These are phyloP conservation scores for Phytopythium cucurbitacearum DNA, from an alignment of 352 stramenopile genomes.

Conservation along the genomic window DNA sequence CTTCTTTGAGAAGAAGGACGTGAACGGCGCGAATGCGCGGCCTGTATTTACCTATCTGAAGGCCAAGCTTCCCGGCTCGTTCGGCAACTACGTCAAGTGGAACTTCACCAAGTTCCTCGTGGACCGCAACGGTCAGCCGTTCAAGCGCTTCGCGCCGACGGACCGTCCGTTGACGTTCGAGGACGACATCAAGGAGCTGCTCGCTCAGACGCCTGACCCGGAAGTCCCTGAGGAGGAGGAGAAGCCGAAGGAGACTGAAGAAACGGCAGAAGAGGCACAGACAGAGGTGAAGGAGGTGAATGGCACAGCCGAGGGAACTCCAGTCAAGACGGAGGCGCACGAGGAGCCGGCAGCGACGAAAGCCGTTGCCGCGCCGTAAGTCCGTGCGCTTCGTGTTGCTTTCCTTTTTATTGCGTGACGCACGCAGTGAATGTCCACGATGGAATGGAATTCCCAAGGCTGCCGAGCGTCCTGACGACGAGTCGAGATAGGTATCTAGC, in stretches of 20 bases:
- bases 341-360: slow-evolving; percentile 15
- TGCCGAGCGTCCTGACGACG: slow-evolving; percentile 1
- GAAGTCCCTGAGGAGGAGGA: slow-evolving; percentile 19
- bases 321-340: slow-evolving; percentile 9
- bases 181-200: slow-evolving; percentile 28
- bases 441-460: slow-evolving; percentile 16
- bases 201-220: slow-evolving; percentile 23
- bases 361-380: slow-evolving; percentile 9
- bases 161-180: slow-evolving; percentile 19
- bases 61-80: slow-evolving; percentile 47
- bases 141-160: slow-evolving; percentile 15
- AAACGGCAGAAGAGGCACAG: slow-evolving; percentile 2
- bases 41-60: slow-evolving; percentile 85
- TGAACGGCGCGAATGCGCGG: slow-evolving; percentile 73
- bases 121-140: slow-evolving; percentile 73
- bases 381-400: neutral
- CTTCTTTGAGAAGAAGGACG: slow-evolving; percentile 67
- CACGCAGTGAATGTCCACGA: slow-evolving; percentile 9
- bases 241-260: slow-evolving; percentile 12
- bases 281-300: slow-evolving; percentile 13
- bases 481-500: slow-evolving; percentile 4
- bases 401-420: neutral
- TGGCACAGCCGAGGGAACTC: slow-evolving; percentile 11
- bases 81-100: slow-evolving; percentile 79
- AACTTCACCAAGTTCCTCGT: slow-evolving; percentile 92